Conservation (phyloP, 129 eudicot species). For the Heracleum sosnowskyi region DNA sequence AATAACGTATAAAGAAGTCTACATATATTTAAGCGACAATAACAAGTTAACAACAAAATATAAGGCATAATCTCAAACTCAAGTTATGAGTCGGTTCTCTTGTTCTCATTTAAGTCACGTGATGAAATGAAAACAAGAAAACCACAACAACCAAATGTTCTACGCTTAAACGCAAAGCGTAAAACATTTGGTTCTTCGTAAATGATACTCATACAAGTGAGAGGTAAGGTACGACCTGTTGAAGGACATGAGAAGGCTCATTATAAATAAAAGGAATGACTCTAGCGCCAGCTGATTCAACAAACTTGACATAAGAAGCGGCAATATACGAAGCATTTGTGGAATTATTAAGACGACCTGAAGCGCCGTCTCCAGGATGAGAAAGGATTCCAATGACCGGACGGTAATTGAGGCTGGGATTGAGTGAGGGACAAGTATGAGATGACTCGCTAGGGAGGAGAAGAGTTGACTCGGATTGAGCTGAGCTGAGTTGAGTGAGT, state of each 20-base stretch:
- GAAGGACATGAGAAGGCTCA: slow-evolving; percentile 45
- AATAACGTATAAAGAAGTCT: not conserved
- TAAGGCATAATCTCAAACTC: not conserved
- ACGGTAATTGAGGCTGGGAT: slow-evolving; percentile 58
- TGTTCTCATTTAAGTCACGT: no score
- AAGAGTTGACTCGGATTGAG: slow-evolving; percentile 29
- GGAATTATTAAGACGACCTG: slow-evolving; percentile 65
- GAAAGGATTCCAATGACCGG: slow-evolving; percentile 80
- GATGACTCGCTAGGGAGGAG: slow-evolving; percentile 26
- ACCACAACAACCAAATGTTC: no score
- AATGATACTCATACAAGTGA: no score
- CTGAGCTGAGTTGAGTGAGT: slow-evolving; percentile 21
- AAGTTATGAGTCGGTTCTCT: no score
- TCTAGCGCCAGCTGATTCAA: slow-evolving; percentile 92
- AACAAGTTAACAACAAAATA: no score
- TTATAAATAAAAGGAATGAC: slow-evolving; percentile 81
- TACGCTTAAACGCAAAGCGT: no score
- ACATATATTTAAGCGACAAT: not conserved
- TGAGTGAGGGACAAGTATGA: slow-evolving; percentile 45
- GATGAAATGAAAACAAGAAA: no score
- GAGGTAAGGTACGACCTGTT: no score
- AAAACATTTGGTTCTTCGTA: no score
- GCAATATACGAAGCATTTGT: slow-evolving; percentile 73
- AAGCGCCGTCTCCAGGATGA: slow-evolving; percentile 95
- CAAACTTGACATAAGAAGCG: slow-evolving; percentile 90